phyloP scores from a whole-genome alignment of 345 rosid species.

The Kernera saxatilis region DNA sequence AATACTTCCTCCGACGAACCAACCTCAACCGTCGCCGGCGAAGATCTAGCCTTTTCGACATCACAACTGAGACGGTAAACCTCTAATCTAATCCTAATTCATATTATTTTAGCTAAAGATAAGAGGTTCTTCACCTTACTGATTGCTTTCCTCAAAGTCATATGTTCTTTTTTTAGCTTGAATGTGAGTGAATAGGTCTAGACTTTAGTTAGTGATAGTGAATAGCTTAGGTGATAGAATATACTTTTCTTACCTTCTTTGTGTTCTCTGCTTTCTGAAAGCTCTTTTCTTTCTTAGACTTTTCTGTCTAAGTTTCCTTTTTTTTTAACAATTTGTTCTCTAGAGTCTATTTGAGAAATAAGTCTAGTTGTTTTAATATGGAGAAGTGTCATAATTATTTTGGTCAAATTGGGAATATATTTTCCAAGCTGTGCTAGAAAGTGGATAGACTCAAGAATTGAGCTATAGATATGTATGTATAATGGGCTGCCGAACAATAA shows the following conservation, averaged over 20 bases:
- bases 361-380: background rate
- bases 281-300: background rate
- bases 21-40: conserved; percentile 90
- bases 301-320: background rate
- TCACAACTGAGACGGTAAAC: conserved; percentile 80
- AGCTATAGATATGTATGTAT: background rate
- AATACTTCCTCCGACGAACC: conserved; percentile 75
- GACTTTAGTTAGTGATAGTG: background rate
- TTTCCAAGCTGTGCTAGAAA: background rate
- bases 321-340: background rate
- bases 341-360: background rate
- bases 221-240: background rate
- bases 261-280: conserved; percentile 17
- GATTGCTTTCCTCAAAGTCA: background rate
- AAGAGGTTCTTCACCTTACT: background rate
- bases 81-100: background rate
- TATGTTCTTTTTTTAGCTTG: background rate
- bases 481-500: background rate
- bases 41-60: conserved; percentile 91
- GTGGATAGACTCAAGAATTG: background rate
- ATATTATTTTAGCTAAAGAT: background rate
- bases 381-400: background rate
- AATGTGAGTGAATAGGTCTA: background rate
- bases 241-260: background rate
- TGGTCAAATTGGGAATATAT: background rate